phyloP scores from a whole-genome alignment of 441 rosid genomes.

The Arabidopsis hybrid region DNA sequence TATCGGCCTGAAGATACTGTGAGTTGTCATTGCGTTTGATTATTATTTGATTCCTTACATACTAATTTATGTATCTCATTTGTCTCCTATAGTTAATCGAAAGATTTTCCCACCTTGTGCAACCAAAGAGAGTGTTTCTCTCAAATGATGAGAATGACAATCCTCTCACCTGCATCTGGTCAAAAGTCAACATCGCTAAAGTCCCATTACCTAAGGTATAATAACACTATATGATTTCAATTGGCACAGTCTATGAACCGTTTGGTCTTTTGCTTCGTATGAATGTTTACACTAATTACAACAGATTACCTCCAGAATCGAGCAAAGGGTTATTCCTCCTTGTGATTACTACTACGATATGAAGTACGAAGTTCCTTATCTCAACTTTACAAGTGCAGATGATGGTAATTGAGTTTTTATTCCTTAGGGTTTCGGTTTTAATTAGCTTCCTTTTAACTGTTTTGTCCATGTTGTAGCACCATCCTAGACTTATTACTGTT shows the following conservation, averaged over 20 bases:
- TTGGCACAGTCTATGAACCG: neutral
- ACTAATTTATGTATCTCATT: constrained; percentile 28
- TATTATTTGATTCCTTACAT: neutral
- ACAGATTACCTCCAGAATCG: constrained; percentile 26
- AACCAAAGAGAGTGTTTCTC: constrained; percentile 24
- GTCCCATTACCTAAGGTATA: constrained; percentile 40
- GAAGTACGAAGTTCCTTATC: constrained; percentile 32
- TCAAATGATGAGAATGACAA: constrained; percentile 39
- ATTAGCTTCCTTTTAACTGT: too few relatives aligned
- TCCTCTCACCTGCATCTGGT: constrained; percentile 29
- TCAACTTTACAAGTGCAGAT: constrained; percentile 30
- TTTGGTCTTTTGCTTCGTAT: neutral
- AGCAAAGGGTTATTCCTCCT: constrained; percentile 29
- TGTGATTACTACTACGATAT: constrained; percentile 43
- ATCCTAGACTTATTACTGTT: neutral
- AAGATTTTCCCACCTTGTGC: constrained; percentile 1
- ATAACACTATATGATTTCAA: neutral
- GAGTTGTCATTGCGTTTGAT: constrained; percentile 17
- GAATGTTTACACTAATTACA: neutral
- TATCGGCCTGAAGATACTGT: constrained; percentile 50
- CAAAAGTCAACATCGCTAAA: constrained; percentile 36
- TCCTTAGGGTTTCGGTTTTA: neutral
- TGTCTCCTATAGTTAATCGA: constrained; percentile 21
- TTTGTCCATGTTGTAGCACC: neutral
- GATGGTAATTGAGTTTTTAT: constrained; percentile 21